Percentiles rank a stretch among this genome's conserved stretches.
Evolutionary conservation across 768 basidiomycete species (phyloP).

Genomic region (Royoungia palumana): DNA sequence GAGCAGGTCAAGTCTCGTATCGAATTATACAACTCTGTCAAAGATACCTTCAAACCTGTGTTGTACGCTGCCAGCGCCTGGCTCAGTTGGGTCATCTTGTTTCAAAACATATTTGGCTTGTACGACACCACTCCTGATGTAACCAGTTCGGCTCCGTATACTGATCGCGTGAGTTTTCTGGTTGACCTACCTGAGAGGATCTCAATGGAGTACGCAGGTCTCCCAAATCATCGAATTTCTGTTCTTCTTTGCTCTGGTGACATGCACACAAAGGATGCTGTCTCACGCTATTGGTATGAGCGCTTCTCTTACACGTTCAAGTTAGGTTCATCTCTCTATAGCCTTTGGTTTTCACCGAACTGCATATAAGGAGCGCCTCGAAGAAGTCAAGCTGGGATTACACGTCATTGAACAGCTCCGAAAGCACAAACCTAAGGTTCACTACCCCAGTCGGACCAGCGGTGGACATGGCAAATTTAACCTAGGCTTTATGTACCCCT

Average conservation of each 20-base stretch:
- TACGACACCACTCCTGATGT: slow-evolving; percentile 39
- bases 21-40: slow-evolving; percentile 68
- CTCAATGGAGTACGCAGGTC: slow-evolving; percentile 36
- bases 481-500: slow-evolving; percentile 29
- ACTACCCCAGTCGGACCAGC: slow-evolving; percentile 27
- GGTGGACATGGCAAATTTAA: slow-evolving; percentile 45
- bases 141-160: slow-evolving; percentile 58
- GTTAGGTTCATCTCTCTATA: slow-evolving; percentile 12
- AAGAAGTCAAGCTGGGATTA: slow-evolving; percentile 51
- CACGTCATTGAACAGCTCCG: slow-evolving; percentile 65
- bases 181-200: not conserved
- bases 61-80: slow-evolving; percentile 70
- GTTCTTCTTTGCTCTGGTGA: slow-evolving; percentile 69
- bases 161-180: slow-evolving; percentile 44
- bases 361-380: slow-evolving; percentile 70
- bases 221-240: slow-evolving; percentile 65
- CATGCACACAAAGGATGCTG: slow-evolving; percentile 62
- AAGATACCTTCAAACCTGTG: slow-evolving; percentile 65
- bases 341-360: slow-evolving; percentile 77
- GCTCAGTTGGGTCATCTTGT: slow-evolving; percentile 75
- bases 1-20: slow-evolving; percentile 62
- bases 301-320: not conserved
- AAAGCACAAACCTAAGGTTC: slow-evolving; percentile 50
- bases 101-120: slow-evolving; percentile 59
- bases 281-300: slow-evolving; percentile 57